Evolutionary conservation across 257 asterid genomes (phyloP), one percentile per base, ranked within the genome.

Genomic region (Solanum gandarillasii): DNA sequence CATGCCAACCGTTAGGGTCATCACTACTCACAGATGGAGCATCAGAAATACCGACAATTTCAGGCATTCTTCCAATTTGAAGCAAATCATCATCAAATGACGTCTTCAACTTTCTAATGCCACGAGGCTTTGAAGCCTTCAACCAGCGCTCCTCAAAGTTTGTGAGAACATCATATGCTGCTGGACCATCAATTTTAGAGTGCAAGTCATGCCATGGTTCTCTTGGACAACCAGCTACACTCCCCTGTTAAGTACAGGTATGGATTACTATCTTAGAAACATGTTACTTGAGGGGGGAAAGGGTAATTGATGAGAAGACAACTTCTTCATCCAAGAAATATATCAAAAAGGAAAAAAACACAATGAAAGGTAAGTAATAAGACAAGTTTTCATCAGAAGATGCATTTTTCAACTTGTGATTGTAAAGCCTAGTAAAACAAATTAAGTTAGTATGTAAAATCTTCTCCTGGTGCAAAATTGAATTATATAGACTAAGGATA

Each of bases 181-280:
- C 99, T 5, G 99, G 99, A 48, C 99, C 99, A 32, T 97, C 99
- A 84, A 97, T 97, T 91, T 93, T 96, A 89, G 95, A 88, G 91
- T 97, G 99, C 94, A 97, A 91, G 89, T 97, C 99, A 87, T 97
- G 99, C 99, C 99, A 97, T 68, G 99, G 98, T 90, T 97, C 98
- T 95, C 99, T 95, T 46, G 99, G 98, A 89, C 98, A 94, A 83
- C 98, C 99, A 65, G 93, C 85, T 60, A 72, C 81, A 91, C 32
- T 94, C 35, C 98, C 99, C 99, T 97, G 93, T 84, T 88, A 71
- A 86, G 72, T 25, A 86, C 67, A 85, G 84, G 27, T 55, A 84
- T 18, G 39, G 85, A 70, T 72, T 72, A 81, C 78, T 85, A 73
- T 65, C 46, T 43, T 39, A 62, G 70, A 34, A 62, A 52, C 82